Percentiles rank a stretch among this genome's conserved stretches.
Conservation (phyloP, 2,329 filamentous ascomycete genomes). For the Alternaria sp. region DNA sequence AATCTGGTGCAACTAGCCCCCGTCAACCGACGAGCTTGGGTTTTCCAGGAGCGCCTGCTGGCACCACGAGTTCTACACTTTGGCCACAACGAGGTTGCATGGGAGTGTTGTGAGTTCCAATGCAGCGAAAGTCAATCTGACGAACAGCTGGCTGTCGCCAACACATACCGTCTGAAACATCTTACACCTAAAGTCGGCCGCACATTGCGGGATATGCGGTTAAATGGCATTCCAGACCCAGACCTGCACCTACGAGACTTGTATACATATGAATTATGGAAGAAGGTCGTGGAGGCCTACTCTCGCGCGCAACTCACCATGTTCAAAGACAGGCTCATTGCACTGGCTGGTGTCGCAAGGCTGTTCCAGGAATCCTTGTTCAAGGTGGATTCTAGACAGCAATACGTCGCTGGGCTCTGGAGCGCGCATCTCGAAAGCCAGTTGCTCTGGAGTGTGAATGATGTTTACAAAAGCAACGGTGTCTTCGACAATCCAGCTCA, state of each 20-base stretch:
- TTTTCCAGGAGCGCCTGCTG: conserved; percentile 35
- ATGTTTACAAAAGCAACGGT: not conserved
- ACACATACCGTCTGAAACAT: no score
- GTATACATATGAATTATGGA: conserved; percentile 23
- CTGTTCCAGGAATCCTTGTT: conserved; percentile 8
- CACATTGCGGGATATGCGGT: conserved; percentile 5
- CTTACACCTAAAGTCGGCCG: no score
- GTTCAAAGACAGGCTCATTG: conserved; percentile 25
- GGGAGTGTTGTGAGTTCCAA: conserved; percentile 30
- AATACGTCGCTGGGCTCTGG: conserved; percentile 33
- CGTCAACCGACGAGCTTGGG: conserved; percentile 36
- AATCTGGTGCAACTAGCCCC: conserved; percentile 22
- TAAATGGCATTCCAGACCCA: conserved; percentile 5
- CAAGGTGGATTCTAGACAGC: not conserved
- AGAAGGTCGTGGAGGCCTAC: conserved; percentile 27
- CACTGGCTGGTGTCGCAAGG: conserved; percentile 26
- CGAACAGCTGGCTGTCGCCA: not conserved
- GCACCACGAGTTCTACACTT: conserved; percentile 35
- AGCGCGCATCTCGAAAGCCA: conserved; percentile 23
- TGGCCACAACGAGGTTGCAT: conserved; percentile 26
- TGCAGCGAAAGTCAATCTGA: conserved; percentile 15
- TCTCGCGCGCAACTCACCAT: conserved; percentile 19
- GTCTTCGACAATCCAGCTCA: conserved; percentile 6
- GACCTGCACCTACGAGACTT: conserved; percentile 12
- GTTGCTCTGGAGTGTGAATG: conserved; percentile 26